Conservation (phyloP, 129 eudicot genomes). For the Gnaphalium uliginosum region DNA sequence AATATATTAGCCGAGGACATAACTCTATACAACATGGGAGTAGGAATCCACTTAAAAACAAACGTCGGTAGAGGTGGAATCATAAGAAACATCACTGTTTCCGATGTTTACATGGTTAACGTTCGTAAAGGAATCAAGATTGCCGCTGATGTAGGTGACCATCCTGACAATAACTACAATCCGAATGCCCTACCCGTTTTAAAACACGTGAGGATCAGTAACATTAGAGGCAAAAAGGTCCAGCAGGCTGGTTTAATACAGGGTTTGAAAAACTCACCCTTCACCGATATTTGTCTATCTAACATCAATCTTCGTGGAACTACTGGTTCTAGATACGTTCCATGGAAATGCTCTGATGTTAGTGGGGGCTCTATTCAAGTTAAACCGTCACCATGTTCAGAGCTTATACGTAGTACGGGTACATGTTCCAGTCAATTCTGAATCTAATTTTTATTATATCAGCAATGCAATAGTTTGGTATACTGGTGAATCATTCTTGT, state of each 20-base stretch:
- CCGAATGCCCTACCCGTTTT: constrained; percentile 58
- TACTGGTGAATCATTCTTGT: neutral
- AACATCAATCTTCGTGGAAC: constrained; percentile 46
- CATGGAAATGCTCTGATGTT: constrained; percentile 73
- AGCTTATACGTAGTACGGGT: constrained; percentile 19
- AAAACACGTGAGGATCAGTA: constrained; percentile 43
- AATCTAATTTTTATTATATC: constrained; percentile 11
- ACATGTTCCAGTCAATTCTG: constrained; percentile 21
- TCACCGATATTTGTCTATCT: constrained; percentile 54
- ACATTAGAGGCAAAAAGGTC: constrained; percentile 53
- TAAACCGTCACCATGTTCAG: constrained; percentile 67
- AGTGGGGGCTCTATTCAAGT: constrained; percentile 54
- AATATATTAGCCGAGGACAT: constrained; percentile 49
- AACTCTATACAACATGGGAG: constrained; percentile 46
- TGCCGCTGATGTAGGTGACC: constrained; percentile 50
- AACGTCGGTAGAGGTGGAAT: constrained; percentile 74
- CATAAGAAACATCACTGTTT: constrained; percentile 45
- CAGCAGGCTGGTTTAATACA: constrained; percentile 54
- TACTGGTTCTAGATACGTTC: constrained; percentile 23
- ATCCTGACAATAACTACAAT: constrained; percentile 70
- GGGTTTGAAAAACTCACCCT: constrained; percentile 68
- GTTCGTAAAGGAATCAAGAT: constrained; percentile 55
- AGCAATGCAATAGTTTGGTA: neutral
- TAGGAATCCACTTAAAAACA: constrained; percentile 69
- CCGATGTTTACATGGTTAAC: constrained; percentile 49